Evolutionary conservation across 768 basidiomycete genomes (phyloP).

Genomic region (Gautieria morchelliformis): DNA sequence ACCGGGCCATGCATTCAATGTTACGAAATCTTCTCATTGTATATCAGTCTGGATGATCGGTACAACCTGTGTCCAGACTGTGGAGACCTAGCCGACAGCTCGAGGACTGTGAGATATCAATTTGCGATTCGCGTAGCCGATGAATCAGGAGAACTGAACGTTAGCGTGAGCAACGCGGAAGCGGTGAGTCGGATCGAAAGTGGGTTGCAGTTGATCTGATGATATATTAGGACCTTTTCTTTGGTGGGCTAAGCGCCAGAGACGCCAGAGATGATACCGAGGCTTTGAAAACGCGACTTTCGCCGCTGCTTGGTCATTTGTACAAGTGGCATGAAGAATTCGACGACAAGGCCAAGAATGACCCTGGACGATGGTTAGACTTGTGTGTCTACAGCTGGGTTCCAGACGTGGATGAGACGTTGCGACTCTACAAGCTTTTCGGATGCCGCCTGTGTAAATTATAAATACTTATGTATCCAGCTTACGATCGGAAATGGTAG

Average conservation of each 20-base stretch:
- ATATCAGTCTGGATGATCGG: constrained; percentile 32
- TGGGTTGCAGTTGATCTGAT: background rate
- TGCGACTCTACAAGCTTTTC: background rate
- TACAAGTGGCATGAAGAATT: constrained; percentile 1
- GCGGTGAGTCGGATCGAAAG: constrained; percentile 17
- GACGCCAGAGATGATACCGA: background rate
- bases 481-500: too few relatives aligned
- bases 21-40: background rate
- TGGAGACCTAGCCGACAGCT: constrained; percentile 41
- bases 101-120: constrained; percentile 37
- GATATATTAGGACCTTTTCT: background rate
- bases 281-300: background rate
- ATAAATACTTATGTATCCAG: too few relatives aligned
- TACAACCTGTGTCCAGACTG: constrained; percentile 42
- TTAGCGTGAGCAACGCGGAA: constrained; percentile 42
- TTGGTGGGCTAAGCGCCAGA: background rate
- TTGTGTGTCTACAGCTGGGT: background rate
- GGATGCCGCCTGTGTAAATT: background rate
- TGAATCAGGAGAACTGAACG: constrained; percentile 31
- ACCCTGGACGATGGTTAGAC: background rate
- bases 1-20: background rate
- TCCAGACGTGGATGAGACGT: background rate
- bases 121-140: constrained; percentile 47
- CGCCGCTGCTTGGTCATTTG: constrained; percentile 1
- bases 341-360: background rate